Evolutionary conservation across 495 filamentous ascomycete species (phyloP), one percentile per base, ranked within the genome.

Genomic region (Aspergillus incahuasiensis): DNA sequence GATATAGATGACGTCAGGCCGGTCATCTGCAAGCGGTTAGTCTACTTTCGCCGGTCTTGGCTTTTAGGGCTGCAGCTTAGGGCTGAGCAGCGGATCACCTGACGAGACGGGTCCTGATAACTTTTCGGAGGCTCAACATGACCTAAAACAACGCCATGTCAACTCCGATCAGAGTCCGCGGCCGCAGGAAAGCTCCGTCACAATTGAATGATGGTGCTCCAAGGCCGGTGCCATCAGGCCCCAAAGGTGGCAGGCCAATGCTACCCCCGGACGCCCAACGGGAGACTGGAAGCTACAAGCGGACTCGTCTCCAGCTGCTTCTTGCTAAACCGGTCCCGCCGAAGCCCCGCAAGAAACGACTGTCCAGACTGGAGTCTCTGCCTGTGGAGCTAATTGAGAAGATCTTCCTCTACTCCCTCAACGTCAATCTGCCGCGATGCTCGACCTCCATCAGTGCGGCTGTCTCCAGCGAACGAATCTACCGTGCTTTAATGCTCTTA

Each of bases 381-480:
- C 82, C 80, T 1, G 71, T 73, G 1, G 82, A 85, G 56, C 51
- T 85, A 8, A 65, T 85, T 30, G 75, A 82, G 60, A 63, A 69
- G 47, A 79, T 84, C 32, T 83, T 82, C 45, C 65, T 82, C 15
- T 64, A 77, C 44, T 69, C 74, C 19, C 47, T 78, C 56, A 80
- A 83, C 52, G 39, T 76, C 19, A 73, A 74, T 28, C 61, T 85
- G 5, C 73, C 79, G 7, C 67, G 71, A 16, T 65, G 74, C 5
- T 80, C 78, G 5, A 68, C 67, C 0, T 53, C 58, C 0, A 56
- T 82, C 1, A 65, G 68, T 3, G 59, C 60, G 1, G 71, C 70
- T 1, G 55, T 82, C 20, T 75, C 75, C 0, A 68, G 69, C 24
- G 74, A 78, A 42, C 62, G 69, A 3, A 67, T 76, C 1, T 78